Evolutionary conservation across 2,329 filamentous ascomycete species (phyloP).

Genomic region (Chaetomium olivaceum): DNA sequence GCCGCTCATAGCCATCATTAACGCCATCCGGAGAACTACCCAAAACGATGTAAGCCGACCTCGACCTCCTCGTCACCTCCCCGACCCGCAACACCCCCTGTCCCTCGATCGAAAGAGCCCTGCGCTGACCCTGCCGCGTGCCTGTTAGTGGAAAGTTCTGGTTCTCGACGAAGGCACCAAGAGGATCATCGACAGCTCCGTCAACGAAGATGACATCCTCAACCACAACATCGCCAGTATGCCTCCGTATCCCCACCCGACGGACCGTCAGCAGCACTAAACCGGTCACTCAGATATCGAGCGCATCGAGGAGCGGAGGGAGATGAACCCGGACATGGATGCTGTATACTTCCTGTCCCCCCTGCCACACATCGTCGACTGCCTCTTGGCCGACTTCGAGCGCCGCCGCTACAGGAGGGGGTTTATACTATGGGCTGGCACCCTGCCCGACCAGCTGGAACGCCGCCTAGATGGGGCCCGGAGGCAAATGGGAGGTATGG

Average conservation of each 20-base stretch:
- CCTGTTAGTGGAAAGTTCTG: conserved; percentile 88
- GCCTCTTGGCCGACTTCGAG: conserved; percentile 89
- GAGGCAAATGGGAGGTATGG: conserved; percentile 63
- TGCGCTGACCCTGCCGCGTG: conserved; percentile 12
- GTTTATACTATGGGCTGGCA: conserved; percentile 81
- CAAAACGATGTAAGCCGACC: conserved; percentile 70
- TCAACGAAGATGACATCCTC: conserved; percentile 95
- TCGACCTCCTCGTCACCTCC: no score
- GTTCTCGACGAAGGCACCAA: conserved; percentile 82
- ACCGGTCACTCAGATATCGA: conserved; percentile 71
- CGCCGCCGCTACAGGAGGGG: conserved; percentile 75
- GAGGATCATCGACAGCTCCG: conserved; percentile 84
- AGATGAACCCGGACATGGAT: conserved; percentile 85
- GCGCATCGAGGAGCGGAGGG: conserved; percentile 82
- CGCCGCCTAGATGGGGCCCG: conserved; percentile 73
- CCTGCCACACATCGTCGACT: conserved; percentile 85
- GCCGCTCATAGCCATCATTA: conserved; percentile 62
- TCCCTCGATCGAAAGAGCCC: not conserved
- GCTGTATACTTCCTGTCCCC: conserved; percentile 91
- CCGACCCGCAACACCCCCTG: not conserved
- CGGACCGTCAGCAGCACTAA: conserved; percentile 25
- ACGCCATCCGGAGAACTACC: conserved; percentile 74
- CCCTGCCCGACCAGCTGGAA: conserved; percentile 69
- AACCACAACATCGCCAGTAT: conserved; percentile 93
- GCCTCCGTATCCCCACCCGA: conserved; percentile 26